Evolutionary conservation across 805 yeast species (phyloP), one percentile per base, ranked within the genome.

Genomic region (Kodamaea kaohsiungensis): DNA sequence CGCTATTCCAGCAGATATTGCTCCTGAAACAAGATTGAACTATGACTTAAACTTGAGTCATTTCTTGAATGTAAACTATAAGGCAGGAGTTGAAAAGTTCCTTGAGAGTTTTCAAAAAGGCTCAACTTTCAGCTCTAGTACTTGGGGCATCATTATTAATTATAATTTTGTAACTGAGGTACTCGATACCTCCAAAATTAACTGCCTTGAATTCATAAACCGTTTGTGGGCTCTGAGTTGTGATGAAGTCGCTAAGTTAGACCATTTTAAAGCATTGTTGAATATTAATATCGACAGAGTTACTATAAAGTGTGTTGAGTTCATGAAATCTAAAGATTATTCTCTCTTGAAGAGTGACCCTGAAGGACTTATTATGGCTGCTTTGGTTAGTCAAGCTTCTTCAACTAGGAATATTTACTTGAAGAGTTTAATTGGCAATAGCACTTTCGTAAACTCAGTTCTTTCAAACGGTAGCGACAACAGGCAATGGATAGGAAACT

Each of bases 71-170:
- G 60, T 69, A 5, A 65, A 70, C 53, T 64, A 64, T 43, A 51
- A 65, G 0, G 43, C 56, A 0, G 79, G 78, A 1, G 48, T 56
- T 1, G 52, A 53, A 7, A 56, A 54, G 50, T 76, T 76, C 50
- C 43, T 70, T 3, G 63, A 63, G 10, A 55, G 56, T 3, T 71
- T 73, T 55, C 55, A 57, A 9, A 63, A 64, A n/a, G 77, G 77
- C 0, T 65, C 62, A 39, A 62, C 62, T 7, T 76, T 76, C 60
- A 64, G 61, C 17, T 47, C 61, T 6, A 53, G 53, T 5, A 75
- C 79, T 2, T 70, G 78, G 72, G 58, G 55, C 2, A 63, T 67
- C 7, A 45, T 75, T 2, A 59, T 73, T 22, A 73, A 66, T 48
- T 61, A 64, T 22, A 60, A 61, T 12, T 73, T 74, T 50, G 59